Conservation (phyloP, 2,329 filamentous ascomycete genomes). For the Aschersonia sp. region DNA sequence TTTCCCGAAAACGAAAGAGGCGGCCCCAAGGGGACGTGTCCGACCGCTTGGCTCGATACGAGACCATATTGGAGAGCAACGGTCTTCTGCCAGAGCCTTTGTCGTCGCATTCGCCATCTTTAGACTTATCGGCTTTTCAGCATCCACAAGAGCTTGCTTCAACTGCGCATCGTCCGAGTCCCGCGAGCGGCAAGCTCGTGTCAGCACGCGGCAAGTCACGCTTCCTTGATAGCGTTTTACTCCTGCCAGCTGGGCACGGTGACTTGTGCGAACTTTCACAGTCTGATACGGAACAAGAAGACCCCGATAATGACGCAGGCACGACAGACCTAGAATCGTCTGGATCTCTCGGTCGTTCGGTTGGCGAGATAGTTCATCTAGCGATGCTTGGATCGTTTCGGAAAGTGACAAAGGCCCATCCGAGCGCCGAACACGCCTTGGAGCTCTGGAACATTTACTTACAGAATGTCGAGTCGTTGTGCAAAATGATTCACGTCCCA, state of each 20-base stretch:
- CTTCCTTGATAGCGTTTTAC: conserved; percentile 22
- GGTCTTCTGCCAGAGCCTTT: conserved; percentile 11
- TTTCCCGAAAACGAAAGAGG: conserved; percentile 22
- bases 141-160: background rate
- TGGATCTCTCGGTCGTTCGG: background rate
- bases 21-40: conserved; percentile 15
- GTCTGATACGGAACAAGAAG: background rate
- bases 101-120: no score
- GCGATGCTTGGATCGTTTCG: conserved; percentile 1
- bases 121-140: no score
- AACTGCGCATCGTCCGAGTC: background rate
- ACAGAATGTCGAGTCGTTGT: conserved; percentile 12
- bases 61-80: conserved; percentile 20
- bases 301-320: background rate
- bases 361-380: background rate
- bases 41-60: conserved; percentile 23
- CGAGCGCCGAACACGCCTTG: conserved; percentile 8
- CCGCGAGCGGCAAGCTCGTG: conserved; percentile 8
- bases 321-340: background rate
- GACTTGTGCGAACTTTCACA: conserved; percentile 2
- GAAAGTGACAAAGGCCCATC: conserved; percentile 8
- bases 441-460: conserved; percentile 11
- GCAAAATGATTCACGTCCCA: conserved; percentile 12
- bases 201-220: conserved; percentile 19
- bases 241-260: conserved; percentile 1